These are phyloP conservation scores for Rhodotorula sp. DNA, from an alignment of 1,284 basidiomycete species.

Conservation along the genomic window DNA sequence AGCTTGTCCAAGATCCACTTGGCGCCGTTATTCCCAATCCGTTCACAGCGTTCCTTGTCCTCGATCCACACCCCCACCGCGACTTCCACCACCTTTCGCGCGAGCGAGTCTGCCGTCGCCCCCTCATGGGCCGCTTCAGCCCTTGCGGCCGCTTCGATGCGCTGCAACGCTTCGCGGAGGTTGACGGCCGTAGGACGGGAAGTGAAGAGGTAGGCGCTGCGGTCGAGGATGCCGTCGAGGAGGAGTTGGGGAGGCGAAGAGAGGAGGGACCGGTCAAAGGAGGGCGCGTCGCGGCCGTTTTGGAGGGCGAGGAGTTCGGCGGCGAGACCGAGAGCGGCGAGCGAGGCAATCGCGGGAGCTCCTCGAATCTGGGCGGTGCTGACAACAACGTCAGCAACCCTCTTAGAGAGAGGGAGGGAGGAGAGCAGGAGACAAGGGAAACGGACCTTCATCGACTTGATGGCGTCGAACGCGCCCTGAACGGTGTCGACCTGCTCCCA, in stretches of 20 bases:
- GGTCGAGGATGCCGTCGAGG: slow-evolving; percentile 57
- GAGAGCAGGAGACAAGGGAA: neutral
- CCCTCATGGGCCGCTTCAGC: slow-evolving; percentile 42
- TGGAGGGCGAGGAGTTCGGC: slow-evolving; percentile 53
- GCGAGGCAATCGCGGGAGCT: slow-evolving; percentile 88
- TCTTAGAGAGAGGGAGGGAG: no score
- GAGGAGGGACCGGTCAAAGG: slow-evolving; percentile 51
- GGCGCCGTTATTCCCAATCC: slow-evolving; percentile 76
- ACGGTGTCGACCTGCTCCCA: slow-evolving; percentile 69
- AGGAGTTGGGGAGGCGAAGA: slow-evolving; percentile 59
- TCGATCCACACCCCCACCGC: slow-evolving; percentile 66
- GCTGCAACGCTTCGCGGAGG: slow-evolving; percentile 73
- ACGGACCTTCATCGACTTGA: slow-evolving; percentile 77
- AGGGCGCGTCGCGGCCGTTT: slow-evolving; percentile 54
- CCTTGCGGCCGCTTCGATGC: slow-evolving; percentile 54
- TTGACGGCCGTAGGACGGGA: slow-evolving; percentile 94
- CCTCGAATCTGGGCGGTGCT: slow-evolving; percentile 66
- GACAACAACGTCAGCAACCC: neutral
- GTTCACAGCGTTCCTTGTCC: slow-evolving; percentile 76
- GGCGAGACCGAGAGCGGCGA: slow-evolving; percentile 76
- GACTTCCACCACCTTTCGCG: slow-evolving; percentile 60
- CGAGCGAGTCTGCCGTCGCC: slow-evolving; percentile 53
- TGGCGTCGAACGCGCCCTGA: slow-evolving; percentile 81
- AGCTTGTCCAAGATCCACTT: slow-evolving; percentile 72
- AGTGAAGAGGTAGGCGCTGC: slow-evolving; percentile 70